These are phyloP conservation scores for Priceomyces melissophilus DNA, from an alignment of 805 yeast genomes.

Conservation along the genomic window DNA sequence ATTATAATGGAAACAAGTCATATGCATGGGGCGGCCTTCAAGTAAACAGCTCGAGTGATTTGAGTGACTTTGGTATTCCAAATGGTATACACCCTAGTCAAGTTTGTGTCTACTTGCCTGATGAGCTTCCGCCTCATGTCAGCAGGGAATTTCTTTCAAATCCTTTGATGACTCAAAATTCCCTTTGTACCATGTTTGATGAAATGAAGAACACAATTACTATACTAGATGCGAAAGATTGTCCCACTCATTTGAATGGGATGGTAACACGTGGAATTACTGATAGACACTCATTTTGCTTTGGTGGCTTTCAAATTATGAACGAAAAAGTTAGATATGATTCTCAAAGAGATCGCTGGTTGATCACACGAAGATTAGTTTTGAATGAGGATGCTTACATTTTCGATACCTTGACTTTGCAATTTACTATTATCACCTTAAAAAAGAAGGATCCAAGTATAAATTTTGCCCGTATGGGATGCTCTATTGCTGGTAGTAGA, in stretches of 20 bases:
- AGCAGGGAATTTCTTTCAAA: slow-evolving; percentile 33
- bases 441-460: slow-evolving; percentile 10
- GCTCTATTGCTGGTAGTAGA: slow-evolving; percentile 25
- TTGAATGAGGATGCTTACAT: slow-evolving; percentile 56
- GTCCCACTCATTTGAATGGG: slow-evolving; percentile 52
- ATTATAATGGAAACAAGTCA: slow-evolving; percentile 25
- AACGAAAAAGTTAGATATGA: slow-evolving; percentile 20
- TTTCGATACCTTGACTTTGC: slow-evolving; percentile 49
- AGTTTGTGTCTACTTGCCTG: slow-evolving; percentile 36
- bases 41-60: slow-evolving; percentile 12
- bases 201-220: slow-evolving; percentile 30
- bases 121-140: slow-evolving; percentile 38
- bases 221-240: slow-evolving; percentile 19
- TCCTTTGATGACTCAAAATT: slow-evolving; percentile 42
- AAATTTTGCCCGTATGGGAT: slow-evolving; percentile 30
- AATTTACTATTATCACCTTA: slow-evolving; percentile 44
- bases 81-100: slow-evolving; percentile 21
- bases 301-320: slow-evolving; percentile 62
- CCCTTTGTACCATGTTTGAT: slow-evolving; percentile 24
- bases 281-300: slow-evolving; percentile 54
- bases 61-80: slow-evolving; percentile 32
- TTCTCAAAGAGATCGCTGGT: slow-evolving; percentile 28
- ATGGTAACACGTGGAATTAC: slow-evolving; percentile 49
- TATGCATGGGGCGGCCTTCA: slow-evolving; percentile 39
- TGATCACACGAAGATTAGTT: slow-evolving; percentile 39